Evolutionary conservation across 768 basidiomycete genomes (phyloP).

Genomic region (Kwoniella europaea): DNA sequence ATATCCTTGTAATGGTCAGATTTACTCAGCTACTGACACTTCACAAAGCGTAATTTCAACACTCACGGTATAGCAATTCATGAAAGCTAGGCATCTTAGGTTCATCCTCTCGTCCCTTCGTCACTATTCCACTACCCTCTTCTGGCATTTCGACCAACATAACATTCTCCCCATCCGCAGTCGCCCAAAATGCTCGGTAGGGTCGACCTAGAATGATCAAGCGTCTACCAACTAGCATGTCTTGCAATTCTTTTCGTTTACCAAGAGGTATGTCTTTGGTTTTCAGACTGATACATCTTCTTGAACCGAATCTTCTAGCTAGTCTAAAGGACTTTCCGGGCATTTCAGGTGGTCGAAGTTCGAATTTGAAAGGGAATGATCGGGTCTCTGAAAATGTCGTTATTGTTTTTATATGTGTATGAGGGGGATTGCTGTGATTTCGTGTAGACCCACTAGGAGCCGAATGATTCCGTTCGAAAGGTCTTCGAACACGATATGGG

Average conservation of each 20-base stretch:
- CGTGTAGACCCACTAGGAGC: background rate
- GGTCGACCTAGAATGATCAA: slow-evolving; percentile 43
- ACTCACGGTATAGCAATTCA: slow-evolving; percentile 34
- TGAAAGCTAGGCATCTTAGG: slow-evolving; percentile 26
- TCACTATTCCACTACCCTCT: slow-evolving; percentile 7
- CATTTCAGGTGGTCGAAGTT: slow-evolving; percentile 33
- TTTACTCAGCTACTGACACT: background rate
- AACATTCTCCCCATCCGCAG: slow-evolving; percentile 32
- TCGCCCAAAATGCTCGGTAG: slow-evolving; percentile 40
- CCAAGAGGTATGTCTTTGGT: slow-evolving; percentile 5
- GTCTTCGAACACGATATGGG: background rate
- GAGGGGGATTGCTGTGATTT: background rate
- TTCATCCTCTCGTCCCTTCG: background rate
- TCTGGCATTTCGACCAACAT: slow-evolving; percentile 39
- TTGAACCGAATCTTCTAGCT: slow-evolving; percentile 42
- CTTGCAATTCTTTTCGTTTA: slow-evolving; percentile 7
- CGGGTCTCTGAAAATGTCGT: background rate
- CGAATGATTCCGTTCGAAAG: background rate
- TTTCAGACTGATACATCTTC: slow-evolving; percentile 40
- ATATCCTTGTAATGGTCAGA: slow-evolving; percentile 23
- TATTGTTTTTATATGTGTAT: background rate
- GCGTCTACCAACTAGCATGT: slow-evolving; percentile 32
- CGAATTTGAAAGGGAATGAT: slow-evolving; percentile 16
- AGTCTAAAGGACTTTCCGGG: slow-evolving; percentile 43
- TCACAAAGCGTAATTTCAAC: background rate